These are phyloP conservation scores for Camelina hispida DNA, from an alignment of 345 rosid species.

Conservation along the genomic window DNA sequence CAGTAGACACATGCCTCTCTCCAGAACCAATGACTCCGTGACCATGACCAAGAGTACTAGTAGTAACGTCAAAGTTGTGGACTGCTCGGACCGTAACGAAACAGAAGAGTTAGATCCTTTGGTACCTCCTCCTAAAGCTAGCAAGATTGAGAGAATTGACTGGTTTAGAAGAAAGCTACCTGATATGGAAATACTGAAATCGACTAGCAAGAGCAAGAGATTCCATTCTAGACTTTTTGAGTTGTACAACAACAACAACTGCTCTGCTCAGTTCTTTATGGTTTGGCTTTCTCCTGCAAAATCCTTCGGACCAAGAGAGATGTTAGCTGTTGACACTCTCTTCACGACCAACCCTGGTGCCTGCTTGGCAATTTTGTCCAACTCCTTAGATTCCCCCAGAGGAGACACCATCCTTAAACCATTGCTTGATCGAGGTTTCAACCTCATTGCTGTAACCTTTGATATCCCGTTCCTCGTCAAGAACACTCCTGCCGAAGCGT, in stretches of 20 bases:
- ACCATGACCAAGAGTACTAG: background rate
- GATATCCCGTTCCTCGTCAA: conserved; percentile 59
- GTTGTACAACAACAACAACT: conserved; percentile 50
- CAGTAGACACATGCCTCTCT: conserved; percentile 23
- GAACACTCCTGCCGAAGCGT: conserved; percentile 67
- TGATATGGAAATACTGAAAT: conserved; percentile 54
- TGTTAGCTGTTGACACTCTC: conserved; percentile 60
- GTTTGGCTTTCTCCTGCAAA: conserved; percentile 69
- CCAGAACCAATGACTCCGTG: conserved; percentile 5
- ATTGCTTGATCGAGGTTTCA: conserved; percentile 53
- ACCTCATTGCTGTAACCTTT: conserved; percentile 55
- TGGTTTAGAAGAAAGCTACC: conserved; percentile 63
- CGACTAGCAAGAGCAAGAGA: conserved; percentile 46
- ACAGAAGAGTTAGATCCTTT: conserved; percentile 46
- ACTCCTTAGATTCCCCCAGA: conserved; percentile 53
- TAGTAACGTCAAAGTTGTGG: background rate
- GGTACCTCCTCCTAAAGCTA: conserved; percentile 55
- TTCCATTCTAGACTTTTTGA: conserved; percentile 53
- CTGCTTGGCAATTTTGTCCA: conserved; percentile 64
- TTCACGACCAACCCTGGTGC: conserved; percentile 60
- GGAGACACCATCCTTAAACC: conserved; percentile 66
- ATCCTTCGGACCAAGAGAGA: conserved; percentile 63
- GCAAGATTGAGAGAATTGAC: conserved; percentile 55
- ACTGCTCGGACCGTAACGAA: background rate
- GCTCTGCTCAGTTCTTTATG: conserved; percentile 68